These are phyloP conservation scores for Monilinia aucupariae DNA, from an alignment of 2,329 filamentous ascomycete species.

Conservation along the genomic window DNA sequence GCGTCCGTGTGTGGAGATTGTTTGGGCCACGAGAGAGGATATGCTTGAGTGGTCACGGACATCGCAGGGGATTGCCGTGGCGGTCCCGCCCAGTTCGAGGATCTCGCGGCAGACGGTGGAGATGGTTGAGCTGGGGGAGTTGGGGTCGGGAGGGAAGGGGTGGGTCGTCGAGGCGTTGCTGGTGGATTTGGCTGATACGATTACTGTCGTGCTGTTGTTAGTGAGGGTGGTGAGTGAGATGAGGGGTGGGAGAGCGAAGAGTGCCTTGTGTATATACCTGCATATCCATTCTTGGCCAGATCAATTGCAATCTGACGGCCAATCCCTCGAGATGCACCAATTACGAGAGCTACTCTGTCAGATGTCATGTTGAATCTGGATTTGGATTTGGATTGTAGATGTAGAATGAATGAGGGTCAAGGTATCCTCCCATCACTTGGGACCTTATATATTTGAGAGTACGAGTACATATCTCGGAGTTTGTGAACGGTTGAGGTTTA, in stretches of 20 bases:
- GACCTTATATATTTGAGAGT: neutral
- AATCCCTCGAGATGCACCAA: conserved; percentile 75
- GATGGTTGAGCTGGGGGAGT: conserved; percentile 71
- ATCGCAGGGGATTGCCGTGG: conserved; percentile 65
- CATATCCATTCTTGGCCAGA: conserved; percentile 64
- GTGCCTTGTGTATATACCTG: conserved; percentile 44
- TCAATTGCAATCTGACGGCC: conserved; percentile 72
- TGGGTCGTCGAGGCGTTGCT: conserved; percentile 53
- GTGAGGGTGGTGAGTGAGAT: neutral
- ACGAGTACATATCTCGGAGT: neutral
- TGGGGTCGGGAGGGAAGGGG: conserved; percentile 71
- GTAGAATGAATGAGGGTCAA: neutral
- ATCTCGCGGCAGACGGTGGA: conserved; percentile 75
- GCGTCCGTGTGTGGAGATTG: conserved; percentile 38
- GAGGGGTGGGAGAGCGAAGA: neutral
- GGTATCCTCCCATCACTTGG: neutral
- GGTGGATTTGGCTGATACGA: conserved; percentile 70
- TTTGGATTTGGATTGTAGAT: neutral
- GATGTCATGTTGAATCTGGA: conserved; percentile 18
- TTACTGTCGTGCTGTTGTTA: conserved; percentile 32
- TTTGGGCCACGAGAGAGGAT: conserved; percentile 51
- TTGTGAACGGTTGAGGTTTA: neutral
- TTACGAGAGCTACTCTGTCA: conserved; percentile 57
- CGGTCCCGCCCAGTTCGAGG: conserved; percentile 53
- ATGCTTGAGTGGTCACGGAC: conserved; percentile 58